phyloP scores from a whole-genome alignment of 768 basidiomycete genomes.

The Naganishia kalamii region DNA sequence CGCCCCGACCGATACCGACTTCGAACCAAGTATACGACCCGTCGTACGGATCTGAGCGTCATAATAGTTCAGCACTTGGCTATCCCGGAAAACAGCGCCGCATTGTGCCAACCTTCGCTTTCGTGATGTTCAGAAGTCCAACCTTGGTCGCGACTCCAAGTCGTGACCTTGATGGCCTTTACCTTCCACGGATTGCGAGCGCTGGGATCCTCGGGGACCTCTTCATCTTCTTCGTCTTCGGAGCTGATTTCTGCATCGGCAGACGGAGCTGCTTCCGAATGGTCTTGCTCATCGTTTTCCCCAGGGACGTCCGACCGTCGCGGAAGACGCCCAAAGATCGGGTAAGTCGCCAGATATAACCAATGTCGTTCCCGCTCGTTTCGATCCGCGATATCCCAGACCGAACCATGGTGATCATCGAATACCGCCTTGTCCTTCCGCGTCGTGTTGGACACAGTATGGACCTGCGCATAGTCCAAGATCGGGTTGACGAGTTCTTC shows the following conservation, averaged over 20 bases:
- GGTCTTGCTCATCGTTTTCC: background rate
- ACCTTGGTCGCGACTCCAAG: conserved; percentile 4
- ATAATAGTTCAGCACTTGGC: background rate
- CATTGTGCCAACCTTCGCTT: background rate
- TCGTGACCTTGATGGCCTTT: background rate
- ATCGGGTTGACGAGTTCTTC: conserved; percentile 16
- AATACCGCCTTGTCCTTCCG: background rate
- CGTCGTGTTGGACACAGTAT: background rate
- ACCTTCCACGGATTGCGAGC: conserved; percentile 13
- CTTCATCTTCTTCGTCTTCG: background rate
- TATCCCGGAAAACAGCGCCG: background rate
- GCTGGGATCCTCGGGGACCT: conserved; percentile 1
- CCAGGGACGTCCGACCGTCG: background rate
- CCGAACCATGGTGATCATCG: background rate
- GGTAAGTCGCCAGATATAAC: background rate
- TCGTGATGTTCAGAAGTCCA: conserved; percentile 12
- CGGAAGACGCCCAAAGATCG: background rate
- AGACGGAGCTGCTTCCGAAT: background rate
- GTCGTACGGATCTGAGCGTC: conserved; percentile 10
- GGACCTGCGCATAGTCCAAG: conserved; percentile 7
- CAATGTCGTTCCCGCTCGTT: background rate
- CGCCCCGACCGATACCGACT: conserved; percentile 1
- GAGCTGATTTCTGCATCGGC: background rate
- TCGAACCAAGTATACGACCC: conserved; percentile 26
- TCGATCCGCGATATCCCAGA: conserved; percentile 8